Evolutionary conservation across 331 rosid genomes (phyloP), one percentile per base, ranked within the genome.

Genomic region (Quercus phellos): DNA sequence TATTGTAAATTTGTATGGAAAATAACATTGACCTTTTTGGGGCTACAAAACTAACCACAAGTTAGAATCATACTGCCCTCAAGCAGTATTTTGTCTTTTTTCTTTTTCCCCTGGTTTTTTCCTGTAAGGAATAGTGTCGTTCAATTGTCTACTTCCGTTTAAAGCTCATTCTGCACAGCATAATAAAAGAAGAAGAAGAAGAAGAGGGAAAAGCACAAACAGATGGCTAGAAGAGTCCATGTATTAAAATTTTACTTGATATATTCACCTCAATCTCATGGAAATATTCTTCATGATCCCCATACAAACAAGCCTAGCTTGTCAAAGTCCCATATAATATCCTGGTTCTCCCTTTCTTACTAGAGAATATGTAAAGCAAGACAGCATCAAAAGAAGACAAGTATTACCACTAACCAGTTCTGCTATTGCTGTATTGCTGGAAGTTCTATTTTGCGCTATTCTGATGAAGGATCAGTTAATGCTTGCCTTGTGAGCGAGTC

Each of bases 401-500:
- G 51, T n/a, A 34, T 78, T 24, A 55, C 70, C 63, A 43, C 61
- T 7, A 46, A 27, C 64, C 64, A 56, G 27, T 19, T 67, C 76
- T 68, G 35, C 10, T n/a, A 43, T 42, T 6, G 67, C 74, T 54
- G 72, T 5, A 30, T 55, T 43, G 30, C 71, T 70, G 72, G 66
- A 22, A 22, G 32, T 58, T 58, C 17, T 30, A 58, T 70, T 46
- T 55, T 29, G 30, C 21, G 54, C 51, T n/a, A 21, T 30, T 24
- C 71, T 19, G 63, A 30, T 14, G 63, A 30, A 1, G 70, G 64
- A 32, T 32, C 53, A 11, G 29, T 38, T 16, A 71, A 61, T 30
- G 60, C 38, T 59, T 71, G 72, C 30, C 72, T 34, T 71, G 72
- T 32, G 82, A 78, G 59, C 46, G 72, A 71, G 72, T 78, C 19